Evolutionary conservation across 2,329 filamentous ascomycete genomes (phyloP).

Genomic region (Colletotrichum plurivorum): DNA sequence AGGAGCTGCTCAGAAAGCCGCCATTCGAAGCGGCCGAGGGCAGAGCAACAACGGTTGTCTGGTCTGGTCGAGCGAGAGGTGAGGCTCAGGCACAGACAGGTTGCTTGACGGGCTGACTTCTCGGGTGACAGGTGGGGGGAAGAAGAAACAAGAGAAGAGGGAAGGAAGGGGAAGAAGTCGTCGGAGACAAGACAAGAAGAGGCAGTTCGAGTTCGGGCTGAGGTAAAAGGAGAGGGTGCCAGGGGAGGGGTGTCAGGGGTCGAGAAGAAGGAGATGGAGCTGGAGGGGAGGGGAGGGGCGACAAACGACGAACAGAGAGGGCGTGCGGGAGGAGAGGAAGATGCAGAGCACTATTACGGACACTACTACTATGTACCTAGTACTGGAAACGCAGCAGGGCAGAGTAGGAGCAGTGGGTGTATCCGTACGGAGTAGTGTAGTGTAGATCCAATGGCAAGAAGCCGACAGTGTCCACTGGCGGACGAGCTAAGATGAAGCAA

Average conservation of each 20-base stretch:
- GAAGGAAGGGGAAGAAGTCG: conserved; percentile 23
- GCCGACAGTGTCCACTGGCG: conserved; percentile 29
- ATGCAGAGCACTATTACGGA: conserved; percentile 1
- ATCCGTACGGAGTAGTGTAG: neutral
- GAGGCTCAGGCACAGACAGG: conserved; percentile 37
- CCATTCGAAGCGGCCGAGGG: conserved; percentile 34
- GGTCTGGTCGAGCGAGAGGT: conserved; percentile 30
- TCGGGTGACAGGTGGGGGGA: conserved; percentile 39
- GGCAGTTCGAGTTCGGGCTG: conserved; percentile 30
- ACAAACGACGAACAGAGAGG: neutral
- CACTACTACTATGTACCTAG: neutral
- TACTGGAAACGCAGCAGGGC: too few species aligned
- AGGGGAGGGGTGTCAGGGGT: conserved; percentile 24
- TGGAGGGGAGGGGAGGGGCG: neutral
- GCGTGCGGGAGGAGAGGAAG: neutral
- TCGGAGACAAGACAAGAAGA: conserved; percentile 39
- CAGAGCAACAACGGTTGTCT: conserved; percentile 28
- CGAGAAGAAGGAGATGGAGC: conserved; percentile 6
- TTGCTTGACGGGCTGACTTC: conserved; percentile 35
- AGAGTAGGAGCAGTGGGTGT: neutral
- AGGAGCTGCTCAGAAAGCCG: conserved; percentile 30
- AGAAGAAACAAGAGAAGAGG: conserved; percentile 38
- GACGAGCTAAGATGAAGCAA: conserved; percentile 27
- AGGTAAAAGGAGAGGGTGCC: conserved; percentile 35
- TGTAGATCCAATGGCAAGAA: conserved; percentile 19